Base-by-base conservation (phyloP, 139 green algal genomes). In the Chlorella ohadii region DNA sequence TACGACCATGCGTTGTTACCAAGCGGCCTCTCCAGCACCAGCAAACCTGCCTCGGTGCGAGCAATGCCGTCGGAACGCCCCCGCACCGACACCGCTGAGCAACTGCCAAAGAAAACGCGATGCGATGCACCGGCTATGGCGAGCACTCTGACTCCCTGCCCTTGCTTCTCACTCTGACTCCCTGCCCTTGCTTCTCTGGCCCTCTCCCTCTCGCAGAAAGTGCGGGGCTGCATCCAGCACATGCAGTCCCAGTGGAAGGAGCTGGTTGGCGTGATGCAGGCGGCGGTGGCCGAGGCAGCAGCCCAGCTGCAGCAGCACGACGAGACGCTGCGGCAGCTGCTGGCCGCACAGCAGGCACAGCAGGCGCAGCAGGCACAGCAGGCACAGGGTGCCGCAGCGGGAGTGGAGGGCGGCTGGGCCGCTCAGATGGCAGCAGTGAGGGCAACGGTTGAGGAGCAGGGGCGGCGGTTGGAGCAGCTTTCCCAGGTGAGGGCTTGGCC, bases 211-310 rank as follows among this genome's bases (percentile, higher is more conserved):
- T 51, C 41, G 33, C 73, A 79, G 73, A 79, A 41, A 5, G 73
- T 79, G 73, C 19, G 20, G 5, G 31, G 19, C 51, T 67, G 51
- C 51, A 28, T 79, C n/a, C 34, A 47, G 73, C 73, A 51, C 39
- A 79, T 79, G 73, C 73, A 79, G 73, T 31, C 65, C 31, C 47
- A 79, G 73, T 79, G 73, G 73, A 17, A 51, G 41, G 55, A 65
- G n/a, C 73, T 66, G 73, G 73, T 79, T 15, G 19, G 16, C 6
- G 47, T 33, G 47, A 79, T 79, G 73, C 73, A 79, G 73, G 73
- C 73, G 17, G 73, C 73, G 16, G 73, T 79, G n/a, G n/a, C 25
- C 2, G 47, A 67, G 19, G 9, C 47, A 1, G 44, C 33, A 0
- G 19, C 25, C 0, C 22, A 33, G 47, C 47, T 67, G n/a, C 44